These are phyloP conservation scores for Pugionium cornutum DNA, from an alignment of 345 rosid genomes.

Conservation along the genomic window DNA sequence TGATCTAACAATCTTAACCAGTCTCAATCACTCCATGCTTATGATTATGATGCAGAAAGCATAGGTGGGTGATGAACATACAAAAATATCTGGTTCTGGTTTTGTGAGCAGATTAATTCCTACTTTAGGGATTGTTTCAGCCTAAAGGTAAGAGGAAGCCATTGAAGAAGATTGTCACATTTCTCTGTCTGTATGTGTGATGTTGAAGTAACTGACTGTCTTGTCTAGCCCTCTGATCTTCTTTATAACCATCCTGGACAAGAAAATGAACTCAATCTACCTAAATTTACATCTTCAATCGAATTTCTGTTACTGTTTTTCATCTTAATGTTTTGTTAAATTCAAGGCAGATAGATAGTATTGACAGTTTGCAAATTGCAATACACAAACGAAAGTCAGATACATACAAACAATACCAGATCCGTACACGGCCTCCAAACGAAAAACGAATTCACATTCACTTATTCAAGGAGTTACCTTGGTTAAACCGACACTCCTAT, in stretches of 20 bases:
- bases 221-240: background rate
- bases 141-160: background rate
- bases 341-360: constrained; percentile 13
- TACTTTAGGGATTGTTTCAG: constrained; percentile 5
- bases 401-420: constrained; percentile 28
- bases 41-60: background rate
- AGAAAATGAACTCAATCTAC: background rate
- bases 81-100: constrained; percentile 3
- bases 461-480: constrained; percentile 15
- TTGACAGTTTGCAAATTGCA: constrained; percentile 12
- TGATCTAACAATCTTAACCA: too few species aligned
- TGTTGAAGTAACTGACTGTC: too few species aligned
- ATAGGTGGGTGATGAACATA: background rate
- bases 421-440: constrained; percentile 21
- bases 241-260: background rate
- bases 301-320: background rate
- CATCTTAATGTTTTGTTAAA: background rate
- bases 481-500: constrained; percentile 13
- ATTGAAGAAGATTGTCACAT: background rate
- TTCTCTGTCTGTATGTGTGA: too few species aligned
- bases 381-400: constrained; percentile 20
- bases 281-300: background rate
- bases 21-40: background rate
- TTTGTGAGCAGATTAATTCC: background rate
- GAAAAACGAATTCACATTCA: constrained; percentile 34